Percentiles rank a stretch among this genome's conserved stretches.
Evolutionary conservation across 208 protist genomes (phyloP).

Genomic region (Trypanosoma boissoni): DNA sequence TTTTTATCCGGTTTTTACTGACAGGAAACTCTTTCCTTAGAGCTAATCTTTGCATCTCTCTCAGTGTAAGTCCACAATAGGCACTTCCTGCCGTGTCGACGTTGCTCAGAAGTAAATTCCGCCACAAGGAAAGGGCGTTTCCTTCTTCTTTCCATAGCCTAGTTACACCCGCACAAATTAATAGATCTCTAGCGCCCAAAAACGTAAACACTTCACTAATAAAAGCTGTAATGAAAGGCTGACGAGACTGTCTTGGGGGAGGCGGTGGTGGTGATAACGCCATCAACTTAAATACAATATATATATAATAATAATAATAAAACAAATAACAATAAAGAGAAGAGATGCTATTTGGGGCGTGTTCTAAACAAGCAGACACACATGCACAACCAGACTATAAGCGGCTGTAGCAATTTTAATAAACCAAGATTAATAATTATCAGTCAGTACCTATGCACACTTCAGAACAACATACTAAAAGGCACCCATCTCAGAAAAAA

Average conservation of each 20-base stretch:
- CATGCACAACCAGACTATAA: neutral
- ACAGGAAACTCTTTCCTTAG: neutral
- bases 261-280: slow-evolving; percentile 5
- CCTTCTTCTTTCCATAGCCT: slow-evolving; percentile 20
- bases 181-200: slow-evolving; percentile 13
- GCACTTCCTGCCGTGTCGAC: neutral
- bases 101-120: slow-evolving; percentile 9
- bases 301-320: neutral
- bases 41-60: slow-evolving; percentile 11
- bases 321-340: neutral
- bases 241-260: slow-evolving; percentile 5
- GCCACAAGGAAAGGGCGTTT: slow-evolving; percentile 12
- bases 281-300: neutral
- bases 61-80: slow-evolving; percentile 2
- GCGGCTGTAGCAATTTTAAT: neutral
- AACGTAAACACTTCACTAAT: slow-evolving; percentile 18
- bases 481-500: neutral
- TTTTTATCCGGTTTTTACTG: neutral
- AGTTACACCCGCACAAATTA: slow-evolving; percentile 15
- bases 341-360: too few relatives aligned
- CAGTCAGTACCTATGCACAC: neutral
- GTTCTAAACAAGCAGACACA: neutral
- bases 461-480: neutral
- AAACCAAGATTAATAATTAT: neutral
- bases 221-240: slow-evolving; percentile 20